These are phyloP conservation scores for Stemphylium vesicarium DNA, from an alignment of 2,329 filamentous ascomycete genomes.

Conservation along the genomic window DNA sequence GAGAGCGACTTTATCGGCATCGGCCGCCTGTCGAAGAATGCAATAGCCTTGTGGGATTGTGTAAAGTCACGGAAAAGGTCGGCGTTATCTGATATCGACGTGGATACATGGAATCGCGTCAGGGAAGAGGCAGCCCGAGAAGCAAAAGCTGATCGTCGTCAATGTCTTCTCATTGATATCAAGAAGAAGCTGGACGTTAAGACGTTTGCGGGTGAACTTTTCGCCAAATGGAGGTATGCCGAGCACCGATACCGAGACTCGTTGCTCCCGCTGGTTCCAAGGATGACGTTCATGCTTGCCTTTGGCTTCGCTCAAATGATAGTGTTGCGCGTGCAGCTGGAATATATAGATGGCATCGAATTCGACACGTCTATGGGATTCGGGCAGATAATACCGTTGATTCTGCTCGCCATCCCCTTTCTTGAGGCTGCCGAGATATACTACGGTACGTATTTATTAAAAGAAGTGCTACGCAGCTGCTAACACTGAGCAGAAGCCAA, in stretches of 20 bases:
- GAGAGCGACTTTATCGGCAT: neutral
- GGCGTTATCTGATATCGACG: neutral
- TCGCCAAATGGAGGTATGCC: neutral
- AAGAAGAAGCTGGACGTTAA: neutral
- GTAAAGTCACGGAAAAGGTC: neutral
- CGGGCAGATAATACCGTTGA: slow-evolving; percentile 22
- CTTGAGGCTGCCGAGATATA: slow-evolving; percentile 7
- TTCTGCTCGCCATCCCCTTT: slow-evolving; percentile 18
- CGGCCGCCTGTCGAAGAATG: neutral
- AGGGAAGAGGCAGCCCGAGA: neutral
- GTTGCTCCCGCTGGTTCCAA: slow-evolving; percentile 14
- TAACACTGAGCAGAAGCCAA: neutral
- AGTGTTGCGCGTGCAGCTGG: slow-evolving; percentile 7
- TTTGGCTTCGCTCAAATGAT: slow-evolving; percentile 20
- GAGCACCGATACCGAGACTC: slow-evolving; percentile 14
- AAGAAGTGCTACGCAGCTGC: neutral
- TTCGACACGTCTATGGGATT: slow-evolving; percentile 19
- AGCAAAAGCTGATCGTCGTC: neutral
- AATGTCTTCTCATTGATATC: neutral
- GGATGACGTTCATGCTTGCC: slow-evolving; percentile 19
- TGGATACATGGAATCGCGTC: neutral
- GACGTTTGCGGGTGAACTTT: neutral
- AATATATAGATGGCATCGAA: neutral
- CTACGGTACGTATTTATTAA: neutral
- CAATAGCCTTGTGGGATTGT: neutral